A percentile compares a stretch with the other conserved stretches of the same genome.
Conservation (phyloP, 2,329 filamentous ascomycete genomes). For the Aspergillus sp. region DNA sequence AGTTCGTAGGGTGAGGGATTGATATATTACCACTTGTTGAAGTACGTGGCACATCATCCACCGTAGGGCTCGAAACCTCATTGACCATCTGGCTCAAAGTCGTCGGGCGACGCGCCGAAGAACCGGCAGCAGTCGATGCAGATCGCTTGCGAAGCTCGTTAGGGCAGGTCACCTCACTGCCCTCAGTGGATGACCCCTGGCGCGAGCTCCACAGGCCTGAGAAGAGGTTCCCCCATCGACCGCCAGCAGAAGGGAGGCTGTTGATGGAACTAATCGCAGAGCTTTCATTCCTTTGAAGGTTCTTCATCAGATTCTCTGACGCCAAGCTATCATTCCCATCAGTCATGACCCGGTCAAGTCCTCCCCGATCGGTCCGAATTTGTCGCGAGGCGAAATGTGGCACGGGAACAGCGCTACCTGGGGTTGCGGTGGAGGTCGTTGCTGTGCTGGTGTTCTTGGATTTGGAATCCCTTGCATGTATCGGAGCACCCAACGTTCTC, state of each 20-base stretch:
- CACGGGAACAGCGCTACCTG: conserved; percentile 41
- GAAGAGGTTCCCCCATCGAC: conserved; percentile 48
- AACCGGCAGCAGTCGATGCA: conserved; percentile 17
- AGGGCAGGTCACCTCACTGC: conserved; percentile 14
- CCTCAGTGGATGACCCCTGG: conserved; percentile 39
- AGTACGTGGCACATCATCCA: conserved; percentile 12
- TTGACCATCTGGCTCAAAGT: conserved; percentile 27
- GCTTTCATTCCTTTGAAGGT: conserved; percentile 44
- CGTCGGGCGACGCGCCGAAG: conserved; percentile 16
- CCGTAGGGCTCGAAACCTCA: conserved; percentile 16
- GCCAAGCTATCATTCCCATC: conserved; percentile 37
- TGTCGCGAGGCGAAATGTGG: conserved; percentile 44
- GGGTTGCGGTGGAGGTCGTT: conserved; percentile 44
- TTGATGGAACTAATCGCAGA: conserved; percentile 37
- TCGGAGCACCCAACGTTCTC: conserved; percentile 33
- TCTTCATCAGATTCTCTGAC: conserved; percentile 47
- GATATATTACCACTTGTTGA: conserved; percentile 26
- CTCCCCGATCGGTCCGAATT: conserved; percentile 18
- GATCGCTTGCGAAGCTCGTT: conserved; percentile 20
- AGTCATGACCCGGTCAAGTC: conserved; percentile 12
- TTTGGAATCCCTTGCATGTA: conserved; percentile 37
- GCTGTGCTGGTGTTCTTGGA: conserved; percentile 40
- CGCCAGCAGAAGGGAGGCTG: conserved; percentile 37
- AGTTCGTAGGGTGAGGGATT: conserved; percentile 20
- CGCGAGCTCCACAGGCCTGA: conserved; percentile 47